Percentiles rank a stretch among this genome's conserved stretches.
Evolutionary conservation across 1,139 yeast species (phyloP).

Genomic region (Cylindricascospora bacillispora): DNA sequence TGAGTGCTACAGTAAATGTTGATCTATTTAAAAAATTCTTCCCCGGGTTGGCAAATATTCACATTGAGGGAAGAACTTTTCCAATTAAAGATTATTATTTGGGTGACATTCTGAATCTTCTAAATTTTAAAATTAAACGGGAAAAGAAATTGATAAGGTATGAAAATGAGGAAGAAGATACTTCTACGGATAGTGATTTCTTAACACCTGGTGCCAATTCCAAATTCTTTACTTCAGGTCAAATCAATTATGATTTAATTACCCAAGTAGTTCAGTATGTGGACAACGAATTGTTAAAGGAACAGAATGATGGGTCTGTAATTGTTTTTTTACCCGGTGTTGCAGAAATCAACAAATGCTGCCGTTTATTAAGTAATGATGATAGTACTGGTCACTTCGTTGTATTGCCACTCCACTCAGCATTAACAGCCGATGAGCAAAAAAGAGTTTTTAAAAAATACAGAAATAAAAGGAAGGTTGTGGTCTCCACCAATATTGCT

Average conservation of each 20-base stretch:
- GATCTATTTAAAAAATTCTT: conserved; percentile 59
- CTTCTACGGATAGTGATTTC: conserved; percentile 9
- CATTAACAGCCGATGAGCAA: conserved; percentile 73
- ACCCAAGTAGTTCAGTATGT: conserved; percentile 42
- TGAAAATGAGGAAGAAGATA: conserved; percentile 12
- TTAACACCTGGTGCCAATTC: conserved; percentile 52
- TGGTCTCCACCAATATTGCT: conserved; percentile 83
- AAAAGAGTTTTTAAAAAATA: conserved; percentile 57
- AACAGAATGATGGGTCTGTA: conserved; percentile 53
- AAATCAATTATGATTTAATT: conserved; percentile 62
- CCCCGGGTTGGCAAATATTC: conserved; percentile 35
- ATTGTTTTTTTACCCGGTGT: conserved; percentile 84
- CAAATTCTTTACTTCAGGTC: conserved; percentile 48
- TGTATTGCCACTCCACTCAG: conserved; percentile 74
- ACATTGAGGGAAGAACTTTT: conserved; percentile 86
- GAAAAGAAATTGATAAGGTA: conserved; percentile 6
- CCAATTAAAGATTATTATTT: conserved; percentile 72
- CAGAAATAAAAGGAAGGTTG: conserved; percentile 51
- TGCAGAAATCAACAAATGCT: conserved; percentile 64
- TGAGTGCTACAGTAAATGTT: conserved; percentile 90
- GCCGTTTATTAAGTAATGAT: conserved; percentile 21
- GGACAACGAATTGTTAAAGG: conserved; percentile 32
- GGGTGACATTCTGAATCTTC: conserved; percentile 44
- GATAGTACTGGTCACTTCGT: conserved; percentile 22
- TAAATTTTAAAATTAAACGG: conserved; percentile 39